These are phyloP conservation scores for Isatis tinctoria DNA, from an alignment of 345 rosid genomes.

Conservation along the genomic window DNA sequence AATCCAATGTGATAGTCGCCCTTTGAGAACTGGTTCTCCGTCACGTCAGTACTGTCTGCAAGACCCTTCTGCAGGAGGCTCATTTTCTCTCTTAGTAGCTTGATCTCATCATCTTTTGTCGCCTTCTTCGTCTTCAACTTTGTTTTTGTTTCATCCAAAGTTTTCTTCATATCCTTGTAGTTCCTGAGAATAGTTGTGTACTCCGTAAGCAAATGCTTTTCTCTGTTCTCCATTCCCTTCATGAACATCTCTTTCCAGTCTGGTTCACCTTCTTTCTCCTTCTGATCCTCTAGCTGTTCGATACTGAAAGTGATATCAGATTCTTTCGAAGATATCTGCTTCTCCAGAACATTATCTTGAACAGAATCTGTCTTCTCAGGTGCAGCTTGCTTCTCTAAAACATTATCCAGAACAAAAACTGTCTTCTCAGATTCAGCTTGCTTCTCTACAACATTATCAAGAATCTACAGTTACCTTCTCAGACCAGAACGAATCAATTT, in stretches of 20 bases:
- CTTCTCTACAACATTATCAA: slow-evolving; percentile 3
- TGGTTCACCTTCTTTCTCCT: slow-evolving; percentile 50
- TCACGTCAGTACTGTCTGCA: slow-evolving; percentile 35
- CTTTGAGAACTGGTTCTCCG: slow-evolving; percentile 30
- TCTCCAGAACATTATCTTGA: not conserved
- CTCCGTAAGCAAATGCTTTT: slow-evolving; percentile 51
- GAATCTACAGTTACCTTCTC: too few species aligned
- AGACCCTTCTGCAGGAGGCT: slow-evolving; percentile 51
- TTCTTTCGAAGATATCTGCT: slow-evolving; percentile 8
- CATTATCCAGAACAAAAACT: not conserved
- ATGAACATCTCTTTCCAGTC: slow-evolving; percentile 73
- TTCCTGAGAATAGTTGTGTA: slow-evolving; percentile 70
- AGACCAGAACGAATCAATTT: too few species aligned
- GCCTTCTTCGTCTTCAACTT: slow-evolving; percentile 51
- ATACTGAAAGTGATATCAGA: not conserved
- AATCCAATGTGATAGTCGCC: slow-evolving; percentile 33
- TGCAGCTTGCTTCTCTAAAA: slow-evolving; percentile 5
- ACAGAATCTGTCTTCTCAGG: slow-evolving; percentile 11
- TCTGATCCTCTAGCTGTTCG: slow-evolving; percentile 17
- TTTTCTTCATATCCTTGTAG: slow-evolving; percentile 74
- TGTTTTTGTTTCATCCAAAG: slow-evolving; percentile 43
- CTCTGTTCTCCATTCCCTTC: slow-evolving; percentile 66
- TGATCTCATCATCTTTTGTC: slow-evolving; percentile 74
- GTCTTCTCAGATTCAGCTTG: slow-evolving; percentile 13
- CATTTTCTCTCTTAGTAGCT: slow-evolving; percentile 52